Evolutionary conservation across 306 rosid species (phyloP).

Genomic region (Vigna hirtella): DNA sequence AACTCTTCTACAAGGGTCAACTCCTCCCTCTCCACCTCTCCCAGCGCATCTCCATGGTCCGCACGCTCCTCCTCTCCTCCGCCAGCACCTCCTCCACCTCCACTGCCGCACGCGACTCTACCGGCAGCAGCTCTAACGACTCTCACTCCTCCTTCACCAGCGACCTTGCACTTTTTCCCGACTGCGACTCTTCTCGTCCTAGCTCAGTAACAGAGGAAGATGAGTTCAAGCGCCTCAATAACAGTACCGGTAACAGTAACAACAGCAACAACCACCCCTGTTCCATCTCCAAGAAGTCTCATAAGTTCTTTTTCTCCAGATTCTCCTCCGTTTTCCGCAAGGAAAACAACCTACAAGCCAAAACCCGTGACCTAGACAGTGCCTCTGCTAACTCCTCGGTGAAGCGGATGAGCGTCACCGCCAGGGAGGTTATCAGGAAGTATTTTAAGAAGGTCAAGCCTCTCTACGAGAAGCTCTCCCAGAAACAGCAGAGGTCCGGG

Average conservation of each 20-base stretch:
- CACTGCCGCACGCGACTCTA: conserved; percentile 79
- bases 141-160: conserved; percentile 65
- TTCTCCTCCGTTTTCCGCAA: conserved; percentile 83
- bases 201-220: conserved; percentile 76
- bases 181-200: conserved; percentile 77
- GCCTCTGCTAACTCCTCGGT: conserved; percentile 22
- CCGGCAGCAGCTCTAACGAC: conserved; percentile 78
- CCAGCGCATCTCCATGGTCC: conserved; percentile 81
- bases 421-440: conserved; percentile 81
- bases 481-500: conserved; percentile 47
- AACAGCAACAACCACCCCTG: background rate
- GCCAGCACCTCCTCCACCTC: conserved; percentile 57
- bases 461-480: conserved; percentile 72
- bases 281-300: background rate
- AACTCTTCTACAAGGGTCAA: conserved; percentile 93
- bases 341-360: conserved; percentile 25
- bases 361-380: background rate
- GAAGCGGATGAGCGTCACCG: conserved; percentile 65
- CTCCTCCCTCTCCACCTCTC: conserved; percentile 86
- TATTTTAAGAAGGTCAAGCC: conserved; percentile 88
- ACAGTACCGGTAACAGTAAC: background rate
- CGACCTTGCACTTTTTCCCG: conserved; percentile 61
- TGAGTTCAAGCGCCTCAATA: conserved; percentile 61
- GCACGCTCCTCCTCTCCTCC: conserved; percentile 73
- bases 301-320: conserved; percentile 75